Conservation (phyloP, 2,329 filamentous ascomycete species). For the Diaporthe vexans region DNA sequence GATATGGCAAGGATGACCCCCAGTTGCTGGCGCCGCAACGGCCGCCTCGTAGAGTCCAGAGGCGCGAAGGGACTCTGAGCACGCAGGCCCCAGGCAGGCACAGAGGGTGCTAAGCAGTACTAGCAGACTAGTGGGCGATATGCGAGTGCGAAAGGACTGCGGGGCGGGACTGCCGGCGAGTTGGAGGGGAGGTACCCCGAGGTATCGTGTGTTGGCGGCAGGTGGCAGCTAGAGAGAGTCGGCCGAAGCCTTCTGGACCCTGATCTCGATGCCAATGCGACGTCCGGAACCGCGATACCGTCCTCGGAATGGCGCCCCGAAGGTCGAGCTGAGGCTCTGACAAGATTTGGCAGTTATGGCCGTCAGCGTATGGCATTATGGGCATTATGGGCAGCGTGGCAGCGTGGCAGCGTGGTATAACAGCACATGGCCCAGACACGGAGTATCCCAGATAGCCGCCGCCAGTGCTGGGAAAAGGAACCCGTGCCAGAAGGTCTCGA, state of each 20-base stretch:
- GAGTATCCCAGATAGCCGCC: background rate
- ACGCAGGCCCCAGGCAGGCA: no score
- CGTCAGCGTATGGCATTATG: no score
- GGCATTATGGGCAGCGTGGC: no score
- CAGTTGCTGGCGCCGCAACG: conserved; percentile 12
- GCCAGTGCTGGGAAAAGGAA: no score
- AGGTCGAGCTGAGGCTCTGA: conserved; percentile 2
- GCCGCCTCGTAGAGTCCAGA: conserved; percentile 24
- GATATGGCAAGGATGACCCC: conserved; percentile 17
- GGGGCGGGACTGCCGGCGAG: background rate
- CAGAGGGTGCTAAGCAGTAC: background rate
- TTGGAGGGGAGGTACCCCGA: conserved; percentile 5
- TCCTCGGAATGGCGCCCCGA: background rate
- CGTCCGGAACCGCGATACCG: conserved; percentile 11
- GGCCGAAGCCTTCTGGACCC: conserved; percentile 27
- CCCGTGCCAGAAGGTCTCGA: conserved; percentile 2
- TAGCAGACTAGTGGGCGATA: background rate
- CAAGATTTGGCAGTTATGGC: background rate
- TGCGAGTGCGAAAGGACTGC: conserved; percentile 11
- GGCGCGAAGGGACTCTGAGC: background rate
- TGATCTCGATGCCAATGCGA: conserved; percentile 36
- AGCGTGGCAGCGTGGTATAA: background rate
- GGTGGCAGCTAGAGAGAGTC: conserved; percentile 1
- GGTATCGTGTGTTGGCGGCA: conserved; percentile 4
- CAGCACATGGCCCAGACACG: background rate